A percentile compares a stretch with the other conserved stretches of the same genome.
Conservation (phyloP, 2,329 filamentous ascomycete genomes). For the Meredithiella fracta region DNA sequence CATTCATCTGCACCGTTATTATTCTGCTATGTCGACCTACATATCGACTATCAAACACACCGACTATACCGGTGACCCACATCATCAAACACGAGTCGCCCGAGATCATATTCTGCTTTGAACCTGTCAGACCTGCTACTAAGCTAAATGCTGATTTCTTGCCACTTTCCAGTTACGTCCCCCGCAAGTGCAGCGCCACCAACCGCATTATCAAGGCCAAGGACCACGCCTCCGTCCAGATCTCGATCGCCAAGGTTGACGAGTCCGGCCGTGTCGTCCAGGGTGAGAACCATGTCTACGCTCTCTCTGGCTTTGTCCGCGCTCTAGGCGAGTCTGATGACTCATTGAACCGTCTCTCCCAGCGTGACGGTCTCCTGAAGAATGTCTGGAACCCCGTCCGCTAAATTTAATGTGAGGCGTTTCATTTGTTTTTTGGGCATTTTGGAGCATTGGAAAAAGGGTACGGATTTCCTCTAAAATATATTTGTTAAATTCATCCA, state of each 20-base stretch:
- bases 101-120: neutral
- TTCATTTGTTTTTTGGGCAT: slow-evolving; percentile 8
- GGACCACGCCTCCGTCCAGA: slow-evolving; percentile 97
- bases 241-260: slow-evolving; percentile 94
- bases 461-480: slow-evolving; percentile 8
- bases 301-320: slow-evolving; percentile 92
- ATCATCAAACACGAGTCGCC: neutral
- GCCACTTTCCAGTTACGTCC: slow-evolving; percentile 58
- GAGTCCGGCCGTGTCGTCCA: slow-evolving; percentile 90
- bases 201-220: slow-evolving; percentile 99
- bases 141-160: neutral
- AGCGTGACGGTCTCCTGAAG: slow-evolving; percentile 95
- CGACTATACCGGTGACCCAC: neutral
- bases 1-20: neutral
- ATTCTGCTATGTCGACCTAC: neutral
- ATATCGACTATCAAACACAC: neutral
- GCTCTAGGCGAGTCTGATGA: slow-evolving; percentile 98
- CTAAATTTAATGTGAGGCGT: slow-evolving; percentile 27
- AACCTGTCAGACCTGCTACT: neutral
- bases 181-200: slow-evolving; percentile 96
- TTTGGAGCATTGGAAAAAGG: slow-evolving; percentile 15
- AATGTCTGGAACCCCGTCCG: slow-evolving; percentile 74
- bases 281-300: slow-evolving; percentile 94
- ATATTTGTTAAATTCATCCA: slow-evolving; percentile 1
- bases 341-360: slow-evolving; percentile 82